Evolutionary conservation across 2,329 filamentous ascomycete genomes (phyloP).

Genomic region (Ophiostoma triangulosporum): DNA sequence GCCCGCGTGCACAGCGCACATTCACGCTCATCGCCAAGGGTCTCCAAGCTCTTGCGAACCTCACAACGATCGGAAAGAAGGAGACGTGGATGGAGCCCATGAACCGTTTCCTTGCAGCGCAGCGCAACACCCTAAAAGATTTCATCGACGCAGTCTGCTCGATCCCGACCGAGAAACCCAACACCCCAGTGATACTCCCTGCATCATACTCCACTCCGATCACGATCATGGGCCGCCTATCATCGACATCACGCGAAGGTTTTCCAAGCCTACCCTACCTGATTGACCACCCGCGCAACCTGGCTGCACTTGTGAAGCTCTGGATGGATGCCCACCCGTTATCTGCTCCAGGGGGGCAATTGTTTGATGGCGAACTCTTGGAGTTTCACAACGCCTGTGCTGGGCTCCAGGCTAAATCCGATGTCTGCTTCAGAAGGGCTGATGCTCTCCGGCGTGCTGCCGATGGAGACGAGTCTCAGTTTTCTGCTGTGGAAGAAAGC

Average conservation of each 20-base stretch:
- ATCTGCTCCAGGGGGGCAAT: constrained; percentile 18
- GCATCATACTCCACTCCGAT: constrained; percentile 87
- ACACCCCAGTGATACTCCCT: constrained; percentile 42
- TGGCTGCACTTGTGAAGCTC: constrained; percentile 68
- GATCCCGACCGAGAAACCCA: constrained; percentile 58
- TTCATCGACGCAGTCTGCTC: constrained; percentile 81
- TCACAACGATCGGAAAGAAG: constrained; percentile 84
- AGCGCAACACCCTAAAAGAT: constrained; percentile 68
- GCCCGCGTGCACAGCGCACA: constrained; percentile 69
- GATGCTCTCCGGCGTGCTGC: constrained; percentile 31
- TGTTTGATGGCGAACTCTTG: constrained; percentile 38
- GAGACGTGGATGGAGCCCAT: constrained; percentile 99
- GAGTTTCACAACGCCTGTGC: constrained; percentile 39
- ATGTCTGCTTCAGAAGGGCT: constrained; percentile 36
- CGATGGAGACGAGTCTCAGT: constrained; percentile 7
- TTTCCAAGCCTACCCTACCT: constrained; percentile 89
- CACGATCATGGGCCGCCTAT: constrained; percentile 73
- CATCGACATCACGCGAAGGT: constrained; percentile 71
- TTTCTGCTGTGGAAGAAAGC: constrained; percentile 18
- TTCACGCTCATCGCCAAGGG: constrained; percentile 88
- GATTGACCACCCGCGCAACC: constrained; percentile 76
- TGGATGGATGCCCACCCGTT: constrained; percentile 50
- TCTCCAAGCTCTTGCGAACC: constrained; percentile 77
- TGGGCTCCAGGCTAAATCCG: constrained; percentile 35
- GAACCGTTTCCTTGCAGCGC: constrained; percentile 70